Base-by-base conservation (phyloP, 805 yeast genomes). In the Ogataea chonburiensis region DNA sequence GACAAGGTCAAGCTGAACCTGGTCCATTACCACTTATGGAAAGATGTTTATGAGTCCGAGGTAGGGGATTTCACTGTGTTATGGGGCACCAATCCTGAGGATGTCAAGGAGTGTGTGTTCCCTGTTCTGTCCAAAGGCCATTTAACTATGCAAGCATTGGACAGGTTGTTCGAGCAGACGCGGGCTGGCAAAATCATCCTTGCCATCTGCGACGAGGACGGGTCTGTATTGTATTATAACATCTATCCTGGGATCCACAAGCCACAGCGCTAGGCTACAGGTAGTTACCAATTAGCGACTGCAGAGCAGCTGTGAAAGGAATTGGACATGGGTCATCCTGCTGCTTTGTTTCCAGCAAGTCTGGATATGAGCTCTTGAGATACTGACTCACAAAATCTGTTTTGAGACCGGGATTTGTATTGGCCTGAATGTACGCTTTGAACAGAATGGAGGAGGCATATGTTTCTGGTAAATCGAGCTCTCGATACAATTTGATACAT, bases 191-290 rank as follows among this genome's bases (percentile, higher is more conserved):
- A 78, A 38, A 43, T 83, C 3, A 61, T 79, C 0, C 44, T 77
- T 19, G 88, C 75, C 0, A 63, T 82, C 6, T 69, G 74, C 3
- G 78, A 74, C 47, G 71, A 71, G 37, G 93, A 83, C 53, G 81
- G 86, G 2, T 79, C 88, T 0, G 68, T 80, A 13, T 81, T 81
- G n/a, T 83, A 77, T 48, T 82, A 83, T 55, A 73, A 75, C 53
- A 66, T 79, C 12, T 76, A 80, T 54, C 77, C 76, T 48, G 89
- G 89, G 4, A 58, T 81, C 7, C 75, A 69, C 21, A 76, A 76
- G 53, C 89, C 89, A 1, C 68, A 73, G 40, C 46, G 44, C 23
- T 41, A 42, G n/a, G 15, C 23, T 25, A 30, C 32, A 40, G 22
- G 32, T 17, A 37, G 25, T 20, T 35, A 11, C 24, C 19, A 5